These are phyloP conservation scores for Stemphylium vesicarium DNA, from an alignment of 2,329 filamentous ascomycete genomes.

Conservation along the genomic window DNA sequence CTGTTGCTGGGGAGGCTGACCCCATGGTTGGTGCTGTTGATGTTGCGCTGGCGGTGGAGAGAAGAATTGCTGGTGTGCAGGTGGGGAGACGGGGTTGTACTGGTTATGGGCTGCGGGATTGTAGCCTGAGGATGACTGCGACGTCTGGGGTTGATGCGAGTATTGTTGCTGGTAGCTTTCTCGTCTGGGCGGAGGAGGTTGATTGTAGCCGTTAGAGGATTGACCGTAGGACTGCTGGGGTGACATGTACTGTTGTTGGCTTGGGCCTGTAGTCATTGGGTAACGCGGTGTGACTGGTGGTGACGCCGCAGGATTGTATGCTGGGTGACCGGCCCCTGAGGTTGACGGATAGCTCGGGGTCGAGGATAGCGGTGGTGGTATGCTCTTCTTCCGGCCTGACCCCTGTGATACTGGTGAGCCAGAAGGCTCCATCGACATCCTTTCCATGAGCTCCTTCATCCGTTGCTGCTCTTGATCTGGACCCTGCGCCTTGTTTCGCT, in stretches of 20 bases:
- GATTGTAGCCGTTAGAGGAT: conserved; percentile 35
- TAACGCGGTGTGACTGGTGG: conserved; percentile 57
- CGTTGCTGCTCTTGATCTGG: conserved; percentile 87
- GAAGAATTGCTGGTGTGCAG: conserved; percentile 65
- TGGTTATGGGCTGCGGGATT: conserved; percentile 51
- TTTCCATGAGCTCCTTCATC: conserved; percentile 88
- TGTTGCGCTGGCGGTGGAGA: conserved; percentile 53
- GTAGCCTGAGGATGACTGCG: conserved; percentile 45
- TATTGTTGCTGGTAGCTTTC: conserved; percentile 43
- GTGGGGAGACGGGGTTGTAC: conserved; percentile 56
- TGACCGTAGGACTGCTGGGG: conserved; percentile 36
- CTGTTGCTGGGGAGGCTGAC: conserved; percentile 57
- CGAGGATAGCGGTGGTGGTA: conserved; percentile 51
- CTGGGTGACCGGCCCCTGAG: conserved; percentile 42
- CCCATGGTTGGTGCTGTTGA: conserved; percentile 62
- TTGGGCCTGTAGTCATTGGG: conserved; percentile 41
- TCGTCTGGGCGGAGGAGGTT: conserved; percentile 38
- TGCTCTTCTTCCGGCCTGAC: conserved; percentile 40
- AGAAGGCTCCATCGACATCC: conserved; percentile 79
- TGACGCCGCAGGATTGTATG: conserved; percentile 59
- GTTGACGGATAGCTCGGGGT: conserved; percentile 45
- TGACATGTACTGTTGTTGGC: conserved; percentile 44
- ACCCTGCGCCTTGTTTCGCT: conserved; percentile 71
- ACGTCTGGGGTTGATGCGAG: conserved; percentile 27
- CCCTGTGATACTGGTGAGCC: conserved; percentile 42